Conservation (phyloP, 164 flowering plant genomes). For the Tetracentron sinense region DNA sequence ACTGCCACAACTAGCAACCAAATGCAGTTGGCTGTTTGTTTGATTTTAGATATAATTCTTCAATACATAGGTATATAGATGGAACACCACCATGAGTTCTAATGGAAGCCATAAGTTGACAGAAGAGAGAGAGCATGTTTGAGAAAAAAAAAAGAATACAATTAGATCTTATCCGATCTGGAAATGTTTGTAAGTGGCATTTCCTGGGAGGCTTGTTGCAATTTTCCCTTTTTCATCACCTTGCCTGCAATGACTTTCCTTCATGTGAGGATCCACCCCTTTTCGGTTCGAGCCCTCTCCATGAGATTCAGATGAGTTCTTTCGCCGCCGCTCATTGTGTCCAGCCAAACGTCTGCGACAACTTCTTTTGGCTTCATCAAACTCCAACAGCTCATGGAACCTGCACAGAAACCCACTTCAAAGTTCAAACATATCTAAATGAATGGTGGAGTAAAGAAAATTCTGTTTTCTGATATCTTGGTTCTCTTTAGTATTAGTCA, state of each 20-base stretch:
- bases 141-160: slow-evolving; percentile 13
- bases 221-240: not conserved
- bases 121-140: slow-evolving; percentile 86
- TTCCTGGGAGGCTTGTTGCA: not conserved
- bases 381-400: slow-evolving; percentile 83
- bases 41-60: not conserved
- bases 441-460: not conserved
- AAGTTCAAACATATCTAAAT: not conserved
- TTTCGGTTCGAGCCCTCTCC: slow-evolving; percentile 36
- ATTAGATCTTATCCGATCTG: slow-evolving; percentile 31
- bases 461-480: not conserved
- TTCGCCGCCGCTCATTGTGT: slow-evolving; percentile 85
- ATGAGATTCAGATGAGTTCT: slow-evolving; percentile 45
- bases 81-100: slow-evolving; percentile 2
- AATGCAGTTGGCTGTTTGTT: not conserved
- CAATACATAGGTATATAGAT: slow-evolving; percentile 4
- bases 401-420: slow-evolving; percentile 26
- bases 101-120: slow-evolving; percentile 53
- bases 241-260: not conserved
- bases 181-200: not conserved
- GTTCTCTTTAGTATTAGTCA: not conserved
- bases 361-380: slow-evolving; percentile 77
- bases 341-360: slow-evolving; percentile 90
- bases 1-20: not conserved
- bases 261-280: slow-evolving; percentile 10